Percentiles rank a stretch among this genome's conserved stretches.
Conservation (phyloP, 768 basidiomycete genomes). For the Phallus indusiatus region DNA sequence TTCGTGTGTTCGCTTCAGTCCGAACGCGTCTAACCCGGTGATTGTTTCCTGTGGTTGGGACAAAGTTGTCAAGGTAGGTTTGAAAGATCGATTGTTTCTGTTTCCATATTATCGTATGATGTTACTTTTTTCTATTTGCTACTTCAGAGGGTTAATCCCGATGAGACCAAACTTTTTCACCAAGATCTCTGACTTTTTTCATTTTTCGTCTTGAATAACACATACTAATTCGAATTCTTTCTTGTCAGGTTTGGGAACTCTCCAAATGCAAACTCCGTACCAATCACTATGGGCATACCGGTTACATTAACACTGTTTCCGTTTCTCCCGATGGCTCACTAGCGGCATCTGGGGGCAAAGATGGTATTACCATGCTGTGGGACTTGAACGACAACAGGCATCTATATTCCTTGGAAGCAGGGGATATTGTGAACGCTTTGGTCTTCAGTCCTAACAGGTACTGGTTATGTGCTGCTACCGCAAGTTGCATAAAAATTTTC, state of each 20-base stretch:
- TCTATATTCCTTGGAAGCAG: constrained; percentile 98
- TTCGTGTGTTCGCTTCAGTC: constrained; percentile 98
- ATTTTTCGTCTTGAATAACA: constrained; percentile 9
- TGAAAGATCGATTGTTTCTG: neutral
- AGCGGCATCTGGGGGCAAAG: constrained; percentile 98
- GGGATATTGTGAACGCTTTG: constrained; percentile 96
- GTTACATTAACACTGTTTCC: constrained; percentile 97
- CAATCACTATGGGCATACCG: constrained; percentile 99
- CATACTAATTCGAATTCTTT: neutral
- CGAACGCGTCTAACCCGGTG: constrained; percentile 93
- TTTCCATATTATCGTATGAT: constrained; percentile 20
- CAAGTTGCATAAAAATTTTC: constrained; percentile 97
- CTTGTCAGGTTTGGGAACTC: constrained; percentile 90
- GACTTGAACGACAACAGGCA: constrained; percentile 99
- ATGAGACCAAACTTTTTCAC: constrained; percentile 70
- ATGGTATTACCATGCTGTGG: constrained; percentile 99
- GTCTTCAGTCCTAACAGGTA: constrained; percentile 99
- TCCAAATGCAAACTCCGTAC: constrained; percentile 99
- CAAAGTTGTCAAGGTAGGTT: constrained; percentile 95
- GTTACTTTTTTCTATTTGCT: constrained; percentile 64
- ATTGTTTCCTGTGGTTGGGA: constrained; percentile 99
- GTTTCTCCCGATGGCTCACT: constrained; percentile 99
- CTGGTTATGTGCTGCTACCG: constrained; percentile 99
- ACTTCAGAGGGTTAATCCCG: constrained; percentile 69
- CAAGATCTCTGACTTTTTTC: constrained; percentile 64